Evolutionary conservation across 345 rosid genomes (phyloP).

Genomic region (Murraya koenigii): DNA sequence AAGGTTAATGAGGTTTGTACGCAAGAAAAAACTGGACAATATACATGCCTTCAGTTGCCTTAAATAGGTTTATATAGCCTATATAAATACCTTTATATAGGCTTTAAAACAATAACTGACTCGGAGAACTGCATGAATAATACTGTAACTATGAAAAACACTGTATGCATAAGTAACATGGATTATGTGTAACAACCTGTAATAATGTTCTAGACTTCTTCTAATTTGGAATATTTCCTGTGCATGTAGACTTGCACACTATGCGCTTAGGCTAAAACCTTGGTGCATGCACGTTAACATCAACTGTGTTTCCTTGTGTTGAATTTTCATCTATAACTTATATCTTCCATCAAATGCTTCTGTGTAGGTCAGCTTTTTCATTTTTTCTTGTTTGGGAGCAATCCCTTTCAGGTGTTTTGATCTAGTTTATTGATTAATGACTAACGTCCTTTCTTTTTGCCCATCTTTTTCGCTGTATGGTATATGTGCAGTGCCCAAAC

Average conservation of each 20-base stretch:
- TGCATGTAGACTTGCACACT: neutral
- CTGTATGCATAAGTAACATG: neutral
- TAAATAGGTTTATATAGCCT: no score
- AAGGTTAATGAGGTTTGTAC: no score
- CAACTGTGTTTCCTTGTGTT: neutral
- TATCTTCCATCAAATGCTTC: neutral
- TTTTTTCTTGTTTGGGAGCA: neutral
- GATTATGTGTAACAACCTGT: neutral
- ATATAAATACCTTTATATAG: neutral
- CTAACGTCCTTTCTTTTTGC: neutral
- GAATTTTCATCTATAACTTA: neutral
- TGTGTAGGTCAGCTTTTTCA: neutral
- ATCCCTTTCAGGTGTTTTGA: neutral
- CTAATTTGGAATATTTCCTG: neutral
- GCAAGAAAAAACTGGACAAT: no score
- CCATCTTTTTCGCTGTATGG: slow-evolving; percentile 10
- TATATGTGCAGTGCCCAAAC: slow-evolving; percentile 79
- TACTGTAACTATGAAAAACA: neutral
- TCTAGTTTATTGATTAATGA: neutral
- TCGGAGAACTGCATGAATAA: neutral
- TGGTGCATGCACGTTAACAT: no score
- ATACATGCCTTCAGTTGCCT: no score
- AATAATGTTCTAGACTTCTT: neutral
- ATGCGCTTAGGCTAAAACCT: neutral
- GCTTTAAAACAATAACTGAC: neutral